Conservation (phyloP, 768 basidiomycete genomes). For the Tricholoma furcatifolium region DNA sequence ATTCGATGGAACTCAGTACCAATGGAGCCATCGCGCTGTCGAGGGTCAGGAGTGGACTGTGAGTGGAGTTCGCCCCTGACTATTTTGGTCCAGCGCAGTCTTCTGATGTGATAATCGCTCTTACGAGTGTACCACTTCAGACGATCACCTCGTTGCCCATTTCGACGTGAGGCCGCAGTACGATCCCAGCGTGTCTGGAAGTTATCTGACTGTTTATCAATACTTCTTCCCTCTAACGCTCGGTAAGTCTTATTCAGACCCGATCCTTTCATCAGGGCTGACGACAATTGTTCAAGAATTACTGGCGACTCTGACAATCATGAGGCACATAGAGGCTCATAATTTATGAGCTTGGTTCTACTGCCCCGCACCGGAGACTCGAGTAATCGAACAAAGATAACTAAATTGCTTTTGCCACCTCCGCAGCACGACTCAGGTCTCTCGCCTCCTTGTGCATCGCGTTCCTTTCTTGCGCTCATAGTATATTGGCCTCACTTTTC, state of each 20-base stretch:
- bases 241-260: background rate
- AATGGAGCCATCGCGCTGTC: slow-evolving; percentile 57
- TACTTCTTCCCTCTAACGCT: slow-evolving; percentile 11
- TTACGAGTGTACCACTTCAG: slow-evolving; percentile 7
- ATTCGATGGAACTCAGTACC: slow-evolving; percentile 69
- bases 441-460: too few species aligned
- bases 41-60: slow-evolving; percentile 77
- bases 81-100: background rate
- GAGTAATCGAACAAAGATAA: too few species aligned
- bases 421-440: too few species aligned
- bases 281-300: background rate
- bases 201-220: slow-evolving; percentile 15
- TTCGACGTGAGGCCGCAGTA: slow-evolving; percentile 8
- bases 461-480: too few species aligned
- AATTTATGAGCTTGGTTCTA: too few species aligned
- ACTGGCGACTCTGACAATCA: slow-evolving; percentile 6
- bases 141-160: slow-evolving; percentile 8
- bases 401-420: too few species aligned
- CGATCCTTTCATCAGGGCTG: too few species aligned
- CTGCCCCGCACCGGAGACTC: too few species aligned
- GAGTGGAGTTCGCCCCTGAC: slow-evolving; percentile 27
- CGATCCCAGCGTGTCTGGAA: slow-evolving; percentile 11
- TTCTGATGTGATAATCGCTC: background rate
- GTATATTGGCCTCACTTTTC: too few species aligned
- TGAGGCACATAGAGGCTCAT: too few species aligned